Conservation (phyloP, 2,329 filamentous ascomycete genomes). For the Microsporum audouinii region DNA sequence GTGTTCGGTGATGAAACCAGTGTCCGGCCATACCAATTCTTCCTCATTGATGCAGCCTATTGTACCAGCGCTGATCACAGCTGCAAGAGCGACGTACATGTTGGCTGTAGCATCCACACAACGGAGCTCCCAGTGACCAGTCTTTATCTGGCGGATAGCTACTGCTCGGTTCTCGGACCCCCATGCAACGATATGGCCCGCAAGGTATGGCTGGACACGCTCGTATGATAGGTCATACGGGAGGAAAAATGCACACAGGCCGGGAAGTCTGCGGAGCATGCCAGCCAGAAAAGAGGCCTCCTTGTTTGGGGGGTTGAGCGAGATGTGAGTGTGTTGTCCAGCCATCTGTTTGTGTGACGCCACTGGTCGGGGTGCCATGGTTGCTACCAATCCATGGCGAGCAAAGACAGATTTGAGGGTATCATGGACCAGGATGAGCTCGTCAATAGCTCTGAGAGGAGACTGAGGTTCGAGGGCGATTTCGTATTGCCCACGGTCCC, state of each 20-base stretch:
- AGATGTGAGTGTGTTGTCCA: conserved; percentile 14
- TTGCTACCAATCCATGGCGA: conserved; percentile 12
- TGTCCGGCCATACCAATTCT: neutral
- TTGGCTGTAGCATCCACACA: conserved; percentile 17
- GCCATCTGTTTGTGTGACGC: neutral
- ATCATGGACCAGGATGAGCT: conserved; percentile 13
- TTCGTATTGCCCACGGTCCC: conserved; percentile 14
- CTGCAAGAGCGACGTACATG: conserved; percentile 17
- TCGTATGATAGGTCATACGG: conserved; percentile 13
- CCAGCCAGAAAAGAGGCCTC: conserved; percentile 13
- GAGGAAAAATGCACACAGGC: conserved; percentile 11
- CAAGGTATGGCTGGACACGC: conserved; percentile 7
- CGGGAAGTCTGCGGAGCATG: conserved; percentile 9
- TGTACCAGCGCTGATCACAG: conserved; percentile 4
- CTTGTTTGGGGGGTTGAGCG: conserved; percentile 7
- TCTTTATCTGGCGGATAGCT: conserved; percentile 16
- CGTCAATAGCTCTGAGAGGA: conserved; percentile 16
- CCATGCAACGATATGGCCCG: conserved; percentile 12
- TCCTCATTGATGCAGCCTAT: neutral
- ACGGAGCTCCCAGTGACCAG: conserved; percentile 18
- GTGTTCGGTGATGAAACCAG: neutral
- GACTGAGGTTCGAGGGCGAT: conserved; percentile 12
- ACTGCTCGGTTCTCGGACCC: conserved; percentile 14
- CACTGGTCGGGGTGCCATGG: conserved; percentile 15
- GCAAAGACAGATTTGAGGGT: conserved; percentile 13